These are phyloP conservation scores for Talaromyces islandicus DNA, from an alignment of 2,329 filamentous ascomycete genomes.

Conservation along the genomic window DNA sequence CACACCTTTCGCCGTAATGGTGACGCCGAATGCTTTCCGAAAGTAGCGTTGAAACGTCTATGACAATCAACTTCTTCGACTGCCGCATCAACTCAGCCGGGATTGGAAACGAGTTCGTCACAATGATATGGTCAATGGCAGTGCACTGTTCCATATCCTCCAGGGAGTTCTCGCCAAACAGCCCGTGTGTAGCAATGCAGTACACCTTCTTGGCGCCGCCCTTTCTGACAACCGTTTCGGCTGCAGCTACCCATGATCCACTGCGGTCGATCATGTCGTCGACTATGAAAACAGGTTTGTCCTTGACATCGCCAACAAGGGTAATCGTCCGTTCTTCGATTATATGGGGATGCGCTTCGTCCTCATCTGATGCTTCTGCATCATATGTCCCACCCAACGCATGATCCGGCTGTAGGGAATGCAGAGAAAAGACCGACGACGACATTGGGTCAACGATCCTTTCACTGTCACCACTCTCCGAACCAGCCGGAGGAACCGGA, in stretches of 20 bases:
- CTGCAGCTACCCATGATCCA: conserved; percentile 93
- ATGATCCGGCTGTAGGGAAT: conserved; percentile 65
- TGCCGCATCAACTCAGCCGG: conserved; percentile 63
- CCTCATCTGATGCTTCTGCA: conserved; percentile 83
- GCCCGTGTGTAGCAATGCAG: conserved; percentile 92
- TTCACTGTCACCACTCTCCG: conserved; percentile 47
- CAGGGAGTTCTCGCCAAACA: conserved; percentile 85
- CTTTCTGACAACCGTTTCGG: conserved; percentile 91
- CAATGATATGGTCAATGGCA: conserved; percentile 88
- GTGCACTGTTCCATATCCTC: conserved; percentile 87
- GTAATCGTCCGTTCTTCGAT: conserved; percentile 92
- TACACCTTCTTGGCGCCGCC: conserved; percentile 91
- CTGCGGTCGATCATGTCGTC: conserved; percentile 99
- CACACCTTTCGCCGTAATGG: conserved; percentile 81
- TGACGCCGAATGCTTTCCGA: conserved; percentile 92
- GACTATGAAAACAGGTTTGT: conserved; percentile 84
- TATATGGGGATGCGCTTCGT: conserved; percentile 62
- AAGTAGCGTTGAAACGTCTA: conserved; percentile 82
- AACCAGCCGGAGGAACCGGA: conserved; percentile 41
- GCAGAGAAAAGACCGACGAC: conserved; percentile 71
- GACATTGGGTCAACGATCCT: conserved; percentile 72
- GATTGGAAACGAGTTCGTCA: conserved; percentile 97
- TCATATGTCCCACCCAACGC: conserved; percentile 80
- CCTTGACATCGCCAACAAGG: conserved; percentile 88
- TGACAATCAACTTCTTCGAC: conserved; percentile 76